Conservation (phyloP, 1,284 basidiomycete species). For the Leccinum colubrinum region DNA sequence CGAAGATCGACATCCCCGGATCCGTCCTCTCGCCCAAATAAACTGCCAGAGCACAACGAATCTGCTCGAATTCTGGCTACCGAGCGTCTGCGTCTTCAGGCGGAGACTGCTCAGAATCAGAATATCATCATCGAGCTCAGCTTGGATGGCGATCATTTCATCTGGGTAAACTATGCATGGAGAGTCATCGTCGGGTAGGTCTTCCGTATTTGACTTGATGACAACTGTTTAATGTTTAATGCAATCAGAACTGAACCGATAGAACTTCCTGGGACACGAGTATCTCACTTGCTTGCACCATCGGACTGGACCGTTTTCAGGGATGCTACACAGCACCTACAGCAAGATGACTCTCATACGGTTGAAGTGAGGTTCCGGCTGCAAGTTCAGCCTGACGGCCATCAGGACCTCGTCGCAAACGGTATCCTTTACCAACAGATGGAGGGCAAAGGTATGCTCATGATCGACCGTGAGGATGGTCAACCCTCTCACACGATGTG, state of each 20-base stretch:
- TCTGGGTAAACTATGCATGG: constrained; percentile 97
- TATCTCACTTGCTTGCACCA: constrained; percentile 81
- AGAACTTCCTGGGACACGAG: constrained; percentile 75
- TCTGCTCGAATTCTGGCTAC: constrained; percentile 78
- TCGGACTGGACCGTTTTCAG: constrained; percentile 87
- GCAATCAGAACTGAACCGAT: constrained; percentile 76
- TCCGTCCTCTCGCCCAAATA: constrained; percentile 37
- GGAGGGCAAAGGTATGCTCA: constrained; percentile 99
- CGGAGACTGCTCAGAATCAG: constrained; percentile 90
- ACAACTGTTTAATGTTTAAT: constrained; percentile 11
- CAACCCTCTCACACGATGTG: constrained; percentile 97
- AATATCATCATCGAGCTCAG: constrained; percentile 96
- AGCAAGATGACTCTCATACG: constrained; percentile 92
- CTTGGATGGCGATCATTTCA: constrained; percentile 88
- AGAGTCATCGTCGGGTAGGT: constrained; percentile 88
- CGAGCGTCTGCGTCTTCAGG: constrained; percentile 81
- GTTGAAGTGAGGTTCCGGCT: constrained; percentile 91
- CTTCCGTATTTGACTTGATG: neutral
- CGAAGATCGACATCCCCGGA: constrained; percentile 36
- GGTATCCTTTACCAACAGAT: constrained; percentile 79
- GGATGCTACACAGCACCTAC: constrained; percentile 83
- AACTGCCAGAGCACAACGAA: constrained; percentile 55
- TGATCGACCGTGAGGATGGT: constrained; percentile 88
- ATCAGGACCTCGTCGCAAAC: constrained; percentile 46
- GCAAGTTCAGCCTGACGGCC: constrained; percentile 62